A percentile compares a stretch with the other conserved stretches of the same genome.
phyloP scores from a whole-genome alignment of 2,329 filamentous ascomycete genomes.

The Paraconiothyrium sp. region DNA sequence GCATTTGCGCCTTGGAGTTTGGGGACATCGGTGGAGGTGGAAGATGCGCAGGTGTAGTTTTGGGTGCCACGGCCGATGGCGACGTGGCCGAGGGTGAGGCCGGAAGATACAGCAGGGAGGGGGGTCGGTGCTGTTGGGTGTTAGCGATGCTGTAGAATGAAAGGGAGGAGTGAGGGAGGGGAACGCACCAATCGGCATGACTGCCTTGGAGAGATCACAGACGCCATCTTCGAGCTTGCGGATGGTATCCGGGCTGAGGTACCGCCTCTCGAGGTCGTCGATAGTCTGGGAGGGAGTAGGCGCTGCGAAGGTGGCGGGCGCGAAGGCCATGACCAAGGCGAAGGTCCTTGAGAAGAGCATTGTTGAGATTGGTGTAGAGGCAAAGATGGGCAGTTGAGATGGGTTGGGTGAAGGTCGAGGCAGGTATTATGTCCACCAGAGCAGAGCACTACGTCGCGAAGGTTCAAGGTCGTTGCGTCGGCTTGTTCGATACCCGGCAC shows the following conservation, averaged over 20 bases:
- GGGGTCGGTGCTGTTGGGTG: slow-evolving; percentile 60
- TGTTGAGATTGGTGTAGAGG: slow-evolving; percentile 13
- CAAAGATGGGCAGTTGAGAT: not conserved
- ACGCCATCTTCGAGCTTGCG: slow-evolving; percentile 31
- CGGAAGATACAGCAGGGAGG: slow-evolving; percentile 69
- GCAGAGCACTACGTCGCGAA: not conserved
- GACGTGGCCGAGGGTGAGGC: slow-evolving; percentile 76
- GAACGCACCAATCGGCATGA: slow-evolving; percentile 43
- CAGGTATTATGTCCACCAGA: slow-evolving; percentile 10
- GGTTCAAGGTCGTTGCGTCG: not conserved
- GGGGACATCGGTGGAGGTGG: slow-evolving; percentile 67
- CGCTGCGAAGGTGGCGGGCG: slow-evolving; percentile 45
- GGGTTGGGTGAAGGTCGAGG: not conserved
- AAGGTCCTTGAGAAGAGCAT: slow-evolving; percentile 49
- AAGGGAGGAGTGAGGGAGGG: slow-evolving; percentile 15
- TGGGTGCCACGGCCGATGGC: slow-evolving; percentile 88
- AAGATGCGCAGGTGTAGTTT: slow-evolving; percentile 85
- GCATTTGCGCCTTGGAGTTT: slow-evolving; percentile 77
- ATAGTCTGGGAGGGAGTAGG: slow-evolving; percentile 29
- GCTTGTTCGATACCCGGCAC: slow-evolving; percentile 6
- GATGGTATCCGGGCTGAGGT: slow-evolving; percentile 17
- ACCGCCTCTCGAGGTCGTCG: slow-evolving; percentile 1
- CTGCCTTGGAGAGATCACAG: slow-evolving; percentile 42
- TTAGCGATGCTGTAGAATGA: slow-evolving; percentile 25
- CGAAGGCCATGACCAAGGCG: slow-evolving; percentile 43